Evolutionary conservation across 2,329 filamentous ascomycete genomes (phyloP), one percentile per base, ranked within the genome.

Genomic region (Penicillium sp.): DNA sequence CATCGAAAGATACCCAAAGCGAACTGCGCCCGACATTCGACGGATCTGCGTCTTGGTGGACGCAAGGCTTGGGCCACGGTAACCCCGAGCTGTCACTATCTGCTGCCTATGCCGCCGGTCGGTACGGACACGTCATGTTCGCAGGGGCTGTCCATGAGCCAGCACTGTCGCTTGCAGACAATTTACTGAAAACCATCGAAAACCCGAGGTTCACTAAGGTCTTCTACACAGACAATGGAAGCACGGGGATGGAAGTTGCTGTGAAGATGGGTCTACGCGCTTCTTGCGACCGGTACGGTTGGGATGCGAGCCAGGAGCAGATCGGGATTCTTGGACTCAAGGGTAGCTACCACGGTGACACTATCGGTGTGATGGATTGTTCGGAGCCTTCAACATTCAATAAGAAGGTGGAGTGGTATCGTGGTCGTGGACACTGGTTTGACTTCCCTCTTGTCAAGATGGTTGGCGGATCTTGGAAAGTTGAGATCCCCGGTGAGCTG

Each of bases 91-190:
- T 95, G 1, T 84, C 89, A 0, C 82, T 94, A 2, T 86, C 89
- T 0, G 90, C 90, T 2, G 89, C 91, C 0, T 88, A 94, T 68
- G 90, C 91, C 0, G 89, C 91, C 1, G 90, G 91, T 8, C 83
- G 90, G 29, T 95, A 94, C 68, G 91, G 91, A 0, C 91, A 95
- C 73, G 89, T 94, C 64, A 94, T 95, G 89, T 94, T 95, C 68
- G 89, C 90, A 0, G 86, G 86, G 9, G 86, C 88, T 0, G 82
- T 93, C n/a, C 90, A 95, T 64, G 84, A 91, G 66, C 91, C 91
- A 0, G 91, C 89, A 0, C 75, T 94, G 0, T 78, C 80, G 7
- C 80, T 95, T 0, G 88, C 90, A 0, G 83, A 90, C 68, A 78
- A 77, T 0, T 78, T 95, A 1, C 76, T 94, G 3, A 56, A 78